phyloP scores from a whole-genome alignment of 768 basidiomycete species.

The Suillus bovinus region DNA sequence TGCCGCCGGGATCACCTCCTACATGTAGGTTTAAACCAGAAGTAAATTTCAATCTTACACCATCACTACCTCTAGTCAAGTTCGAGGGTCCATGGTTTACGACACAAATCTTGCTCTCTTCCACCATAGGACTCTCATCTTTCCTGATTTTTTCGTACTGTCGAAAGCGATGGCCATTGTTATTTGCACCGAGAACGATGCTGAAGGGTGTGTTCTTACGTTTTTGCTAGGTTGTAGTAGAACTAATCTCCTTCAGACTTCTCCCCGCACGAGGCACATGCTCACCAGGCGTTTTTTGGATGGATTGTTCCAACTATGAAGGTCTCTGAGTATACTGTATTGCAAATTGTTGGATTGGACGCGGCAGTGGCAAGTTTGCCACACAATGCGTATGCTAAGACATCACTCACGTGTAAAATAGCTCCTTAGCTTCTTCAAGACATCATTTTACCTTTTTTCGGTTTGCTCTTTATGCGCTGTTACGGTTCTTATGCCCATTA shows the following conservation, averaged over 20 bases:
- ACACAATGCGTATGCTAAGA: neutral
- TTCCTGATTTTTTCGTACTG: conserved; percentile 90
- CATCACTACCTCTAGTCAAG: conserved; percentile 46
- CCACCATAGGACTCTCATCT: conserved; percentile 71
- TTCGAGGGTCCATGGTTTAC: conserved; percentile 96
- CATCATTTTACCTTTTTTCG: conserved; percentile 89
- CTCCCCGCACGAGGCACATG: conserved; percentile 91
- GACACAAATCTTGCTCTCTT: conserved; percentile 82
- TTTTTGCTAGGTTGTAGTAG: neutral
- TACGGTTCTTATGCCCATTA: conserved; percentile 90
- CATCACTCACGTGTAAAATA: conserved; percentile 31
- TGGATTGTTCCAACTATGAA: conserved; percentile 94
- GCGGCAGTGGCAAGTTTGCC: conserved; percentile 81
- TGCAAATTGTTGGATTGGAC: conserved; percentile 96
- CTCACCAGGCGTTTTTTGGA: conserved; percentile 85
- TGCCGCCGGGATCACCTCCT: conserved; percentile 66
- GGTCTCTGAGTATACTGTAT: conserved; percentile 88
- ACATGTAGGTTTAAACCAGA: conserved; percentile 45
- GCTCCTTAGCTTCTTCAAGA: conserved; percentile 95
- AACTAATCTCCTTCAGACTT: conserved; percentile 57
- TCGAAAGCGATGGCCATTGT: conserved; percentile 82
- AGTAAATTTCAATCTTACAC: conserved; percentile 5
- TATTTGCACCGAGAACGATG: conserved; percentile 93
- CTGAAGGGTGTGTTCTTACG: conserved; percentile 72
- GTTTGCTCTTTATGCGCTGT: conserved; percentile 81